Evolutionary conservation across 2,329 filamentous ascomycete genomes (phyloP).

Genomic region (Talaromyces sp.): DNA sequence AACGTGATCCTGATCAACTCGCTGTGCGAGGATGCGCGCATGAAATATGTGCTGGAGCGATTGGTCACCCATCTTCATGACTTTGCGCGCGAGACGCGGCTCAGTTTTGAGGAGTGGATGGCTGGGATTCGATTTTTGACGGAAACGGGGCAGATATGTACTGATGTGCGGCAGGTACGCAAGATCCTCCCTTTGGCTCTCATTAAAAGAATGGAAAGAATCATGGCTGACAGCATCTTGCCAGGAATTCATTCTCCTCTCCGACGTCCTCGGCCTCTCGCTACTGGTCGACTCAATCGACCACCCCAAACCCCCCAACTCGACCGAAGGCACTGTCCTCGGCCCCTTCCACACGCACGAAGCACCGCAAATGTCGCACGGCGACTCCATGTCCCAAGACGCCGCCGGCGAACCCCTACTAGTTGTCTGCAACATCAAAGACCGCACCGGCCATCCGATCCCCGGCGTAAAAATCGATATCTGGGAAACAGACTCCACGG

Average conservation of each 20-base stretch:
- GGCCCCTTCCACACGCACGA: slow-evolving; percentile 51
- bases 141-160: slow-evolving; percentile 68
- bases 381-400: slow-evolving; percentile 43
- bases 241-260: slow-evolving; percentile 19
- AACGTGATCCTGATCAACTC: slow-evolving; percentile 75
- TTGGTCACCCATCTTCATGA: slow-evolving; percentile 77
- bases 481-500: slow-evolving; percentile 64
- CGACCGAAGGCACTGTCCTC: slow-evolving; percentile 75
- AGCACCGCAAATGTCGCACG: slow-evolving; percentile 13
- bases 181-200: background rate
- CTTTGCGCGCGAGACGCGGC: slow-evolving; percentile 74
- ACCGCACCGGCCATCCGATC: slow-evolving; percentile 62
- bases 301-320: slow-evolving; percentile 68
- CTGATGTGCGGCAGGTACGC: slow-evolving; percentile 64
- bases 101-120: slow-evolving; percentile 79
- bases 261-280: slow-evolving; percentile 72
- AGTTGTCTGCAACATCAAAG: slow-evolving; percentile 68
- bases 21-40: slow-evolving; percentile 60
- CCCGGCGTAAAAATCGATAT: slow-evolving; percentile 70
- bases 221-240: slow-evolving; percentile 36
- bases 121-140: slow-evolving; percentile 69
- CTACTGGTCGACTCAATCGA: slow-evolving; percentile 79
- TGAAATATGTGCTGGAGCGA: slow-evolving; percentile 70
- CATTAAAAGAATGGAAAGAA: background rate
- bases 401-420: slow-evolving; percentile 64